A percentile compares a stretch with the other conserved stretches of the same genome.
Conservation (phyloP, 805 yeast species). For the Allodekkera sacchari region DNA sequence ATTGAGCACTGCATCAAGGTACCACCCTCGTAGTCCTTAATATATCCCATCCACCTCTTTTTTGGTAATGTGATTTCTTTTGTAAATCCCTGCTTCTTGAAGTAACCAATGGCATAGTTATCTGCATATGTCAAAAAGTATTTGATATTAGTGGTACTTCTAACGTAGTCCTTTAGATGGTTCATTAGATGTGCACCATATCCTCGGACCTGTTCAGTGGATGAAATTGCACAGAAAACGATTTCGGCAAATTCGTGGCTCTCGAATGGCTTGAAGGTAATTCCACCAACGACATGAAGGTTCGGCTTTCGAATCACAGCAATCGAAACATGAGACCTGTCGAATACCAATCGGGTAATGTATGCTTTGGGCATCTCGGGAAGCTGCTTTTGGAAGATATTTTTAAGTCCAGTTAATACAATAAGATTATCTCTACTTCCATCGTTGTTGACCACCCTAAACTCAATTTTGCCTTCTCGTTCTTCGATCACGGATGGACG, state of each 20-base stretch:
- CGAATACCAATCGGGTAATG: slow-evolving; percentile 90
- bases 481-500: slow-evolving; percentile 94
- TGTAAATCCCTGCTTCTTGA: slow-evolving; percentile 96
- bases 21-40: slow-evolving; percentile 98
- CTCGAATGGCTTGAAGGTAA: slow-evolving; percentile 91
- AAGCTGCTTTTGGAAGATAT: slow-evolving; percentile 92
- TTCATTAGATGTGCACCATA: slow-evolving; percentile 99
- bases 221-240: slow-evolving; percentile 95
- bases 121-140: slow-evolving; percentile 95
- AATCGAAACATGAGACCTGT: slow-evolving; percentile 87
- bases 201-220: slow-evolving; percentile 96
- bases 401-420: slow-evolving; percentile 89
- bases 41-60: slow-evolving; percentile 94
- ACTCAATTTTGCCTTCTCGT: slow-evolving; percentile 85
- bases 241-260: slow-evolving; percentile 91
- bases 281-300: slow-evolving; percentile 96
- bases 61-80: slow-evolving; percentile 86
- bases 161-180: slow-evolving; percentile 91
- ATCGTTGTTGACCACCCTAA: slow-evolving; percentile 94
- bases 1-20: slow-evolving; percentile 95
- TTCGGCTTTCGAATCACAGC: slow-evolving; percentile 93
- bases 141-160: slow-evolving; percentile 76
- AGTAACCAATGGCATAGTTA: slow-evolving; percentile 97
- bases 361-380: slow-evolving; percentile 99
- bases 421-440: slow-evolving; percentile 79